These are phyloP conservation scores for Oryza rufipogon DNA, from an alignment of 176 grass and related monocot genomes.

Conservation along the genomic window DNA sequence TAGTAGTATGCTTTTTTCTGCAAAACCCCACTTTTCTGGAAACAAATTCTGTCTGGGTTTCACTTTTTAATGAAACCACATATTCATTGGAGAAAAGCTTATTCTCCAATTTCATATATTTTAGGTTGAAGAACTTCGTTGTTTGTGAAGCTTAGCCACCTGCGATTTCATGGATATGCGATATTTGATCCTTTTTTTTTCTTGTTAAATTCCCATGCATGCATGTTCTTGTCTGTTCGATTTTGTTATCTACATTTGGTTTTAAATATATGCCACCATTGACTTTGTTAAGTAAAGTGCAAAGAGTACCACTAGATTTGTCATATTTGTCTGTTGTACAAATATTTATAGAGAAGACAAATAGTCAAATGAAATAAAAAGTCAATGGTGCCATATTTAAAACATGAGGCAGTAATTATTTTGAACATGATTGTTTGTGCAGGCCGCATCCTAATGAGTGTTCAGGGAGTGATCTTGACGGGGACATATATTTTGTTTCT, in stretches of 20 bases:
- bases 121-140: neutral
- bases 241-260: neutral
- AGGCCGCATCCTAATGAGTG: constrained; percentile 95
- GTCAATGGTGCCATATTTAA: too few species aligned
- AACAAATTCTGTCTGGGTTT: neutral
- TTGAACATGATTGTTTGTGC: constrained; percentile 32
- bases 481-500: constrained; percentile 89
- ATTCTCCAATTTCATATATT: neutral
- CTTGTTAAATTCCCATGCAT: constrained; percentile 19
- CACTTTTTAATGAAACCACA: neutral
- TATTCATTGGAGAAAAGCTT: neutral
- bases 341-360: too few species aligned
- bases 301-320: too few species aligned
- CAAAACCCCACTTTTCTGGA: neutral
- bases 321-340: too few species aligned
- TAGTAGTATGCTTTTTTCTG: neutral
- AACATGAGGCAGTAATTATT: neutral
- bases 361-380: too few species aligned
- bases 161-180: neutral
- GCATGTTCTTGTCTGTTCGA: constrained; percentile 30
- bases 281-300: too few species aligned
- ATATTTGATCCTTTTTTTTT: constrained; percentile 13
- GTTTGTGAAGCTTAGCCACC: neutral
- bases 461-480: constrained; percentile 97
- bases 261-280: too few species aligned